Percentiles rank a stretch among this genome's conserved stretches.
phyloP scores from a whole-genome alignment of 495 filamentous ascomycete genomes.

The Apodospora peruviana region DNA sequence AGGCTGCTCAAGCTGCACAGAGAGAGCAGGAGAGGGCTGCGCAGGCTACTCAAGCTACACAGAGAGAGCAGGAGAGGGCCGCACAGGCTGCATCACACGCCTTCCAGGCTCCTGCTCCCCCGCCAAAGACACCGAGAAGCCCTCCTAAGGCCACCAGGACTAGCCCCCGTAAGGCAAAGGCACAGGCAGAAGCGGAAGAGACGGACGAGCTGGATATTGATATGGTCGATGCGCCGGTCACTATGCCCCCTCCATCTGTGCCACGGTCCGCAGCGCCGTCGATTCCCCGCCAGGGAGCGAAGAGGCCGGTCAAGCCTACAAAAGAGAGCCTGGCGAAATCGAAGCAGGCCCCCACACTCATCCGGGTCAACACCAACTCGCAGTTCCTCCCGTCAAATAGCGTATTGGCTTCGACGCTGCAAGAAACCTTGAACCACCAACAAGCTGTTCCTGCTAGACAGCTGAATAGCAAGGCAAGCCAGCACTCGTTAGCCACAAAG shows the following conservation, averaged over 20 bases:
- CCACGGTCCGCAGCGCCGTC: slow-evolving; percentile 43
- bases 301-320: slow-evolving; percentile 63
- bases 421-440: slow-evolving; percentile 53
- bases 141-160: slow-evolving; percentile 37
- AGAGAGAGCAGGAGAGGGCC: slow-evolving; percentile 11
- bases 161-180: slow-evolving; percentile 48
- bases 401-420: slow-evolving; percentile 50
- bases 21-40: slow-evolving; percentile 11
- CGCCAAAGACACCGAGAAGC: slow-evolving; percentile 20
- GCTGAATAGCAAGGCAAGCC: slow-evolving; percentile 60
- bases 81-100: slow-evolving; percentile 8
- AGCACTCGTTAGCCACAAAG: slow-evolving; percentile 58
- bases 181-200: slow-evolving; percentile 36
- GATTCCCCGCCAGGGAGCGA: slow-evolving; percentile 49
- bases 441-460: slow-evolving; percentile 26
- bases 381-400: slow-evolving; percentile 56
- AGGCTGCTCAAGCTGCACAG: slow-evolving; percentile 3
- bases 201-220: slow-evolving; percentile 41
- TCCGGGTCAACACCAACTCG: slow-evolving; percentile 63
- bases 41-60: slow-evolving; percentile 2
- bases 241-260: slow-evolving; percentile 51
- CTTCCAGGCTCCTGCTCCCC: slow-evolving; percentile 20
- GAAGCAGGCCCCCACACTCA: slow-evolving; percentile 71
- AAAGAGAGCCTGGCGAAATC: slow-evolving; percentile 61
- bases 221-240: slow-evolving; percentile 45